Evolutionary conservation across 1,139 yeast genomes (phyloP).

Genomic region (Debaryomyces robertsiae): DNA sequence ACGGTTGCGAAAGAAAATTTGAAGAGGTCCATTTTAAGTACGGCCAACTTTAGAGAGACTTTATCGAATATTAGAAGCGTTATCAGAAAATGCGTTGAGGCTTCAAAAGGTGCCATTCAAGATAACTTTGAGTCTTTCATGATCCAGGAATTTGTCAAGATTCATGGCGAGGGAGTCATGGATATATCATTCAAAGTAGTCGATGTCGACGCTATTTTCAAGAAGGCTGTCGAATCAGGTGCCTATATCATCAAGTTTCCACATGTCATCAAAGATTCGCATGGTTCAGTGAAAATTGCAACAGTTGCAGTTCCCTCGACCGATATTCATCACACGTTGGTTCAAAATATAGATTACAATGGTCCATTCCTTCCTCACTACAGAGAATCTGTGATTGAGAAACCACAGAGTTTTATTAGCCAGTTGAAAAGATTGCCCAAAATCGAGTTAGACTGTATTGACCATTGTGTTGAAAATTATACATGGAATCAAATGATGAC

Average conservation of each 20-base stretch:
- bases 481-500: conserved; percentile 66
- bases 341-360: conserved; percentile 48
- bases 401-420: conserved; percentile 10
- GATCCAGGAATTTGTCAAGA: conserved; percentile 45
- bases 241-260: conserved; percentile 56
- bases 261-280: conserved; percentile 35
- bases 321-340: conserved; percentile 69
- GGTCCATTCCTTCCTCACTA: conserved; percentile 66
- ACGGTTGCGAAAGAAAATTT: conserved; percentile 15
- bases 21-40: conserved; percentile 19
- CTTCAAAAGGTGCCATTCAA: conserved; percentile 22
- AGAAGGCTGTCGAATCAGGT: conserved; percentile 53
- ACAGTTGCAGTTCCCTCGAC: conserved; percentile 58
- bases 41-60: conserved; percentile 17
- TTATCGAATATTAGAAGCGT: conserved; percentile 16
- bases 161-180: conserved; percentile 77
- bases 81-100: conserved; percentile 20
- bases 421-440: conserved; percentile 26
- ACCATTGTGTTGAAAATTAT: conserved; percentile 81
- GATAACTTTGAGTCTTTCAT: conserved; percentile 30
- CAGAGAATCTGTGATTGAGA: conserved; percentile 14
- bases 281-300: conserved; percentile 58
- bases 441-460: conserved; percentile 49
- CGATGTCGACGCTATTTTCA: conserved; percentile 46
- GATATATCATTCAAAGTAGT: conserved; percentile 67